Evolutionary conservation across 1,284 basidiomycete species (phyloP).

Genomic region (Hortiboletus rubellus): DNA sequence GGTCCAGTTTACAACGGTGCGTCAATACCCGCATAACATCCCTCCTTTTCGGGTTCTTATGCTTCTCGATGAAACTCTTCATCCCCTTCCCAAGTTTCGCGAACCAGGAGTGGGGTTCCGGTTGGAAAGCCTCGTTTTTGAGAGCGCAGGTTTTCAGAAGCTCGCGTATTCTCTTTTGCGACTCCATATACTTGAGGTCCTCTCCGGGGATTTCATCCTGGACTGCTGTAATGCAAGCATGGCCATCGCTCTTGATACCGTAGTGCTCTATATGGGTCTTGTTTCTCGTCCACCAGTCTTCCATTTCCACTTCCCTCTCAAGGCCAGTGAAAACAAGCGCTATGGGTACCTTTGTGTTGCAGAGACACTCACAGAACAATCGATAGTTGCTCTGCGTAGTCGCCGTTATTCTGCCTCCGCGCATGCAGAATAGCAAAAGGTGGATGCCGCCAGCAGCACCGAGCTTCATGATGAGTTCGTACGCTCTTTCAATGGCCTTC

Average conservation of each 20-base stretch:
- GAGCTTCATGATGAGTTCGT: conserved; percentile 36
- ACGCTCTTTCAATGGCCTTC: conserved; percentile 38
- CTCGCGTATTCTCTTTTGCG: conserved; percentile 22
- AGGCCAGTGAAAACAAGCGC: conserved; percentile 42
- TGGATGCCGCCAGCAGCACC: conserved; percentile 34
- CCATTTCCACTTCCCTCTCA: conserved; percentile 40
- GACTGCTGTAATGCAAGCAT: conserved; percentile 44
- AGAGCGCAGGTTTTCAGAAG: conserved; percentile 22
- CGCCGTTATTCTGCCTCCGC: conserved; percentile 37
- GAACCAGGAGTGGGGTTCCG: conserved; percentile 23
- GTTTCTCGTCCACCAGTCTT: conserved; percentile 43
- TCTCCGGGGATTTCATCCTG: conserved; percentile 24
- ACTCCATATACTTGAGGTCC: conserved; percentile 25
- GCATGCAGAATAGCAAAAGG: conserved; percentile 43
- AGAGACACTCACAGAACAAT: conserved; percentile 39
- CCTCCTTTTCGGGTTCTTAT: conserved; percentile 13
- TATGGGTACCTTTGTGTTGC: conserved; percentile 37
- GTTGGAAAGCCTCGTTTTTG: conserved; percentile 13
- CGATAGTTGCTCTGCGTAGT: conserved; percentile 39
- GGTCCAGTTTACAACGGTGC: conserved; percentile 30
- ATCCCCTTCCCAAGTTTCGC: conserved; percentile 17
- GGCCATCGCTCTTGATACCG: conserved; percentile 34
- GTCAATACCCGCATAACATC: conserved; percentile 28
- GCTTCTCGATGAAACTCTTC: conserved; percentile 21
- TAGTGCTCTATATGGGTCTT: conserved; percentile 28